A percentile compares a stretch with the other conserved stretches of the same genome.
Evolutionary conservation across 805 yeast species (phyloP).

Genomic region (Jamesozyma piceae): DNA sequence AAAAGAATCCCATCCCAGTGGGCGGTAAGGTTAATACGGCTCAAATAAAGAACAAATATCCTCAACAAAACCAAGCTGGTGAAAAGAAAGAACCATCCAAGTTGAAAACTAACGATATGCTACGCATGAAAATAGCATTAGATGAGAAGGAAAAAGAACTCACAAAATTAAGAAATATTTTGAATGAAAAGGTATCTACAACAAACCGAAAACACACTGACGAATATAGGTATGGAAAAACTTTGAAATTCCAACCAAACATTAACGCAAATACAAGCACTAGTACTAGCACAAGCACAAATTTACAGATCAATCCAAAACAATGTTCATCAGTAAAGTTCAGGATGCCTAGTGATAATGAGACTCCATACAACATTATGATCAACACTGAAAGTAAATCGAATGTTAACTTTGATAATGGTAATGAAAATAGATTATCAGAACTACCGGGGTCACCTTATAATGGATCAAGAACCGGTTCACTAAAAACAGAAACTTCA

Average conservation of each 20-base stretch:
- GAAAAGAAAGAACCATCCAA: too few species aligned
- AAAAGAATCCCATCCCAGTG: too few species aligned
- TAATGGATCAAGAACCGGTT: conserved; percentile 2
- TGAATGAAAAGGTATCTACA: not conserved
- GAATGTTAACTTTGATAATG: not conserved
- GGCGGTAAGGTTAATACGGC: too few species aligned
- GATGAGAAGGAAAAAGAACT: conserved; percentile 17
- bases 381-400: not conserved
- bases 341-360: not conserved
- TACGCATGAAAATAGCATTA: conserved; percentile 17
- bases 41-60: too few species aligned
- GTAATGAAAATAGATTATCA: not conserved
- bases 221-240: too few species aligned
- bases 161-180: conserved; percentile 2
- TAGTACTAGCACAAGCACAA: not conserved
- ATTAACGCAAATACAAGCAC: not conserved
- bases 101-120: conserved; percentile 4
- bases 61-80: too few species aligned
- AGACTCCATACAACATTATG: not conserved
- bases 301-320: not conserved
- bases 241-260: not conserved
- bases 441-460: not conserved
- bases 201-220: too few species aligned
- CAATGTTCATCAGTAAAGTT: not conserved
- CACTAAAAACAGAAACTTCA: conserved; percentile 14